Base-by-base conservation (phyloP, 805 yeast genomes). In the Barnettozyma salicaria region DNA sequence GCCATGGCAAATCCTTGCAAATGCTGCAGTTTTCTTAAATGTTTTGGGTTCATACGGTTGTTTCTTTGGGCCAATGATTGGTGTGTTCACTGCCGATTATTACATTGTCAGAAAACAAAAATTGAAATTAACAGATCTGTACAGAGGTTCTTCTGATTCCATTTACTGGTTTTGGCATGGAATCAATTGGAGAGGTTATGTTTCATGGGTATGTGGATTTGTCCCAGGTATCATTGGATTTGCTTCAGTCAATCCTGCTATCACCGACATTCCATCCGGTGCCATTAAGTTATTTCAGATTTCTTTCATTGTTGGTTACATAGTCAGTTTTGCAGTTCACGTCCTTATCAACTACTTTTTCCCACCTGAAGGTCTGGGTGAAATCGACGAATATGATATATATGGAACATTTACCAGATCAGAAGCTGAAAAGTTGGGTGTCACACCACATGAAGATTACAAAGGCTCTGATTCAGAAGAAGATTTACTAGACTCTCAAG, bases 1-100 rank as follows among this genome's bases (percentile, higher is more conserved):
- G 49, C 95, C 95, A 24, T 85, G 95, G 95, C 55, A 52, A 34
- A 52, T 53, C 19, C 10, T 51, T 26, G 51, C 51, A 3, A 52
- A 48, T 32, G 51, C 56, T 3, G n/a, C 40, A n/a, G 56, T 53
- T 13, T 53, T 53, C 27, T 9, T 48, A 5, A 39, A 25, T 20
- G 55, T 50, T 2, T 35, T 53, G 16, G 41, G 47, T 16, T 52
- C 58, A 1, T 53, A 53, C 30, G 58, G 58, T 27, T 53, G 70
- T 38, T 45, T 72, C 42, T 58, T 63, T 29, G 80, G 78, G 16
- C 68, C 73, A 21, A 58, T 60, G 50, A 46, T 70, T 36, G 64
- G 63, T 16, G 56, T 66, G 5, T 47, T 63, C 32, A 48, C 65
- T 3, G 56, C 64, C 20, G 66, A 53, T 57, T 65, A 39, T 43